These are phyloP conservation scores for Trichosporon ovoides DNA, from an alignment of 1,284 basidiomycete genomes.

Conservation along the genomic window DNA sequence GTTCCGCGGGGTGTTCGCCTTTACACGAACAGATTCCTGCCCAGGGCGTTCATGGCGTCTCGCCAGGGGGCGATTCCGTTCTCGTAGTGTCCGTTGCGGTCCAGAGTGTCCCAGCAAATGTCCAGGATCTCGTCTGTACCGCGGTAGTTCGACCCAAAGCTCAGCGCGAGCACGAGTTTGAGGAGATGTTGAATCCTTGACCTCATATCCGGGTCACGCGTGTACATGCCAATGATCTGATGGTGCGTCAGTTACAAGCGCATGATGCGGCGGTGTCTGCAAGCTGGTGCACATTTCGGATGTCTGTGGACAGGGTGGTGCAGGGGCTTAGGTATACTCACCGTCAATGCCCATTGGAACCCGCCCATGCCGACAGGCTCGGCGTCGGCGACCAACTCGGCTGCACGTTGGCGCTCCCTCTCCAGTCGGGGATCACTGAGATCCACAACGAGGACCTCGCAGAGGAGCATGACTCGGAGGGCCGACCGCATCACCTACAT, in stretches of 20 bases:
- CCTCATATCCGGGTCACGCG: conserved; percentile 1
- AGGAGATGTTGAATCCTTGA: conserved; percentile 9
- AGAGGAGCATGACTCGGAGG: conserved; percentile 19
- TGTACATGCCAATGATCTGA: conserved; percentile 21
- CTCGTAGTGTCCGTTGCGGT: conserved; percentile 17
- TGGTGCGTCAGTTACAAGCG: not conserved
- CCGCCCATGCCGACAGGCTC: conserved; percentile 16
- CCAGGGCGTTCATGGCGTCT: conserved; percentile 16
- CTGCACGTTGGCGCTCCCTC: conserved; percentile 1
- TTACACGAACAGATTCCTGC: conserved; percentile 13
- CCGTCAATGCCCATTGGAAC: conserved; percentile 18
- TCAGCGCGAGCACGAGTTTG: conserved; percentile 9
- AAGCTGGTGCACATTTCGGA: too few species aligned
- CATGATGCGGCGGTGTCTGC: too few species aligned
- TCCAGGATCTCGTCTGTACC: conserved; percentile 16
- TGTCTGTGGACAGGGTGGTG: too few species aligned
- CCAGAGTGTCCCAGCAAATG: conserved; percentile 18
- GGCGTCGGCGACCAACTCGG: conserved; percentile 22
- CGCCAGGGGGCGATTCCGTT: conserved; percentile 25
- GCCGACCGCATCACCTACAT: conserved; percentile 15
- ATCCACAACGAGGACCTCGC: conserved; percentile 18
- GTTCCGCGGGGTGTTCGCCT: not conserved
- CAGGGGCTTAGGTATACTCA: not conserved
- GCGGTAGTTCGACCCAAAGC: conserved; percentile 16
- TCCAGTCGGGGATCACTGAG: conserved; percentile 15